phyloP scores from a whole-genome alignment of 768 basidiomycete species.

The Russula sp. region DNA sequence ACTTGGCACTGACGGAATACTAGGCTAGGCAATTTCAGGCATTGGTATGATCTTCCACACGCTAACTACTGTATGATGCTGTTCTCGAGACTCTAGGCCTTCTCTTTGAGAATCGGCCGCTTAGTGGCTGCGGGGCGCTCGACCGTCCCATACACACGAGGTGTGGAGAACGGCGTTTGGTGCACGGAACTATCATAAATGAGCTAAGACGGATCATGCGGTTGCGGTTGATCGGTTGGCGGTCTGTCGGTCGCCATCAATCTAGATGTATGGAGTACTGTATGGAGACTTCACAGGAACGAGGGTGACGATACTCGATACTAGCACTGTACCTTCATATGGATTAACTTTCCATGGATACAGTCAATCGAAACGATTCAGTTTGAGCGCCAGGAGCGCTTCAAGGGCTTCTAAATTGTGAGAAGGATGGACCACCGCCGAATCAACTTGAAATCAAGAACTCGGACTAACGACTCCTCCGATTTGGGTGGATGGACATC shows the following conservation, averaged over 20 bases:
- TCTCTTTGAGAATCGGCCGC: too few relatives aligned
- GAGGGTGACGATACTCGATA: conserved; percentile 1
- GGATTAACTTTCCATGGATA: background rate
- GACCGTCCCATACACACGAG: too few relatives aligned
- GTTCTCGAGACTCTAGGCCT: too few relatives aligned
- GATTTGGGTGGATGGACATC: background rate
- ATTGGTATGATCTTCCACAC: too few relatives aligned
- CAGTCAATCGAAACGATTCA: background rate
- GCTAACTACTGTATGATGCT: too few relatives aligned
- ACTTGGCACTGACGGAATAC: too few relatives aligned
- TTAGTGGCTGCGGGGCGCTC: too few relatives aligned
- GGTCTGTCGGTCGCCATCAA: background rate
- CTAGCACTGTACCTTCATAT: too few relatives aligned
- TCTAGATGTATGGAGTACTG: background rate
- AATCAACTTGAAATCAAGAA: background rate
- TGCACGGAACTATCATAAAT: background rate
- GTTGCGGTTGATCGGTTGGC: background rate
- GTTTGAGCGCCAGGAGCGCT: background rate
- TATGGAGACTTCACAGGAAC: background rate
- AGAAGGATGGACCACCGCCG: background rate
- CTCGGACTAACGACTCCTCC: background rate
- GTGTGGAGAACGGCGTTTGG: background rate
- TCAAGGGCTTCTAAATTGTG: background rate
- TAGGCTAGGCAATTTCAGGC: too few relatives aligned
- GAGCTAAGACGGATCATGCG: background rate